Percentiles rank a stretch among this genome's conserved stretches.
phyloP scores from a whole-genome alignment of 2,329 filamentous ascomycete species.

The Mycosphaerelloides madeirae region DNA sequence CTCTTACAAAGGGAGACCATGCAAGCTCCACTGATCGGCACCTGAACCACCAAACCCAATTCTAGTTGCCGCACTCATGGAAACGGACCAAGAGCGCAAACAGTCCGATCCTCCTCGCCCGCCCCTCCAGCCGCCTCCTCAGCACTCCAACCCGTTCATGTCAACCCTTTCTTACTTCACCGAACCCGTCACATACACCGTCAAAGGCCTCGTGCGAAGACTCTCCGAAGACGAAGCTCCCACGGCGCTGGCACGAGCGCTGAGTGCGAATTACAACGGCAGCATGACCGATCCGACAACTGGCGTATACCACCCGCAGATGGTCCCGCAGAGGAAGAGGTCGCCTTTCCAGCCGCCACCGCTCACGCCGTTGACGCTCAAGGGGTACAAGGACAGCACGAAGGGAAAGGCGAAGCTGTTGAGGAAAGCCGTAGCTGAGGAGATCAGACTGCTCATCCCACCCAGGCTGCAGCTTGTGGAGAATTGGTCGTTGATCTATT shows the following conservation, averaged over 20 bases:
- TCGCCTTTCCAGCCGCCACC: slow-evolving; percentile 86
- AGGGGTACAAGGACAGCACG: slow-evolving; percentile 61
- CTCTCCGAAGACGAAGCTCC: slow-evolving; percentile 43
- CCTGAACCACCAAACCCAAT: too few species aligned
- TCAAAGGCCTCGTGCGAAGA: slow-evolving; percentile 44
- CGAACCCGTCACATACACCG: slow-evolving; percentile 47
- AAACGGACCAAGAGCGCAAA: not conserved
- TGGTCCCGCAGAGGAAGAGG: slow-evolving; percentile 52
- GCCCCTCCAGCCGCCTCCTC: slow-evolving; percentile 22
- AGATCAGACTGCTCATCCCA: slow-evolving; percentile 84
- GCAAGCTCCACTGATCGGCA: too few species aligned
- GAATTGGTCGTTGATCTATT: slow-evolving; percentile 81
- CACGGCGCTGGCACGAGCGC: slow-evolving; percentile 33
- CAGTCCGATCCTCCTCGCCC: slow-evolving; percentile 7
- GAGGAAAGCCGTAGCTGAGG: slow-evolving; percentile 72
- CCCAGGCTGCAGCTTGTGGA: slow-evolving; percentile 82
- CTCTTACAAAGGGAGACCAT: too few species aligned
- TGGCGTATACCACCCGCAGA: slow-evolving; percentile 55
- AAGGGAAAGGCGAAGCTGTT: slow-evolving; percentile 61
- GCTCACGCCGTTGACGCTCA: slow-evolving; percentile 71
- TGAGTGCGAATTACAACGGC: slow-evolving; percentile 38
- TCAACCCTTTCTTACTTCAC: slow-evolving; percentile 43
- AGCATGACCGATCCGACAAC: slow-evolving; percentile 30
- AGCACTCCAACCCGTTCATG: slow-evolving; percentile 18
- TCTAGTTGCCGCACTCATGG: too few species aligned